phyloP scores from a whole-genome alignment of 352 stramenopile species.

The Phytopythium ostracodes region DNA sequence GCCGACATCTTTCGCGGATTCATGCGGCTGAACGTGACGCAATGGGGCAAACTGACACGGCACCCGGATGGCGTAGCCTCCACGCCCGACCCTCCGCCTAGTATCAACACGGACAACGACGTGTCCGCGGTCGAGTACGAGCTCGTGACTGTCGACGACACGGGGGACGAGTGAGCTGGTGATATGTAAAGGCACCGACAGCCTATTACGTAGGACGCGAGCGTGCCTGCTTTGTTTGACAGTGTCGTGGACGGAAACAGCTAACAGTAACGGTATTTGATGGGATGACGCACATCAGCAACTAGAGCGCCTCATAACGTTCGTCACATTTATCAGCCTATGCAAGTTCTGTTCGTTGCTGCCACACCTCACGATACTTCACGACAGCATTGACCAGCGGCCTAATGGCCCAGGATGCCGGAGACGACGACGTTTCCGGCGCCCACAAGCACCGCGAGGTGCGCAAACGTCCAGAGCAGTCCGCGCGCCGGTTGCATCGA shows the following conservation, averaged over 20 bases:
- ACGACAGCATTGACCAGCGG: background rate
- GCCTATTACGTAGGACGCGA: background rate
- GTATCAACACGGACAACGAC: slow-evolving; percentile 59
- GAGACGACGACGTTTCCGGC: slow-evolving; percentile 21
- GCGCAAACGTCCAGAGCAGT: slow-evolving; percentile 16
- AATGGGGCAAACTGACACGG: slow-evolving; percentile 74
- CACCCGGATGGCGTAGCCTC: slow-evolving; percentile 75
- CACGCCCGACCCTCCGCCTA: slow-evolving; percentile 48
- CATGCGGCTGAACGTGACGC: slow-evolving; percentile 80
- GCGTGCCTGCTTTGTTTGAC: background rate
- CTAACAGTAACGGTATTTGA: background rate
- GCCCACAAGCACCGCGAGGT: slow-evolving; percentile 12
- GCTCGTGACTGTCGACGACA: slow-evolving; percentile 71
- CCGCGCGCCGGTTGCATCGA: slow-evolving; percentile 35
- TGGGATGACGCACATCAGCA: no score
- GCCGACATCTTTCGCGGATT: slow-evolving; percentile 85
- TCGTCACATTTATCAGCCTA: no score
- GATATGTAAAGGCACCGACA: slow-evolving; percentile 3
- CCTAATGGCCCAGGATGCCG: slow-evolving; percentile 6
- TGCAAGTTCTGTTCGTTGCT: no score
- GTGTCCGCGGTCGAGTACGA: slow-evolving; percentile 84
- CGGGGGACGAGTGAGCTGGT: slow-evolving; percentile 30
- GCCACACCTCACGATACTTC: no score
- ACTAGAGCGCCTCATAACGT: no score
- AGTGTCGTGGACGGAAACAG: background rate